These are phyloP conservation scores for Patellaria atrata DNA, from an alignment of 495 filamentous ascomycete species.

Conservation along the genomic window DNA sequence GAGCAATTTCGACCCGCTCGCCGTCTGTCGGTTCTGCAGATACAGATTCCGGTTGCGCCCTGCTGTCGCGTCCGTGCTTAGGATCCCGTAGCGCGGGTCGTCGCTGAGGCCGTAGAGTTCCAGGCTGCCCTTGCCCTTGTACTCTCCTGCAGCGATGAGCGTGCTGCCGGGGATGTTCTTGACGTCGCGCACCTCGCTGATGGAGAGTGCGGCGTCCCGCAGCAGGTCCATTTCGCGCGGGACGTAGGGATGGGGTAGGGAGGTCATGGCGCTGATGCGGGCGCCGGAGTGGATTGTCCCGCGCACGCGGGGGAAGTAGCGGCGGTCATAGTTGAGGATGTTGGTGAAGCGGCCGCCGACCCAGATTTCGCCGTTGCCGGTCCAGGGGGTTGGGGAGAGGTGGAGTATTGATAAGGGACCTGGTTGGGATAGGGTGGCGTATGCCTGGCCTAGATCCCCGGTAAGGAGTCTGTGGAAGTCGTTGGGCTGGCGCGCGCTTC, in stretches of 20 bases:
- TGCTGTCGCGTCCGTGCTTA: slow-evolving; percentile 7
- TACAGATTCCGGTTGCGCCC: slow-evolving; percentile 10
- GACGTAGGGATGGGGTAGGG: slow-evolving; percentile 54
- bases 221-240: slow-evolving; percentile 39
- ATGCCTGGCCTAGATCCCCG: slow-evolving; percentile 17
- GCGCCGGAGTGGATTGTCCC: slow-evolving; percentile 75
- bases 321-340: slow-evolving; percentile 77
- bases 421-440: slow-evolving; percentile 66
- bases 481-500: slow-evolving; percentile 7
- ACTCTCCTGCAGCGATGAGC: slow-evolving; percentile 80
- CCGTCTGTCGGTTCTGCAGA: slow-evolving; percentile 71
- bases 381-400: slow-evolving; percentile 35
- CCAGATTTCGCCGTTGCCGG: slow-evolving; percentile 51
- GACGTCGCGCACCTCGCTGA: slow-evolving; percentile 36
- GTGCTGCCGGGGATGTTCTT: slow-evolving; percentile 40
- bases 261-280: slow-evolving; percentile 60
- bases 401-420: slow-evolving; percentile 74
- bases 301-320: slow-evolving; percentile 66
- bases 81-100: slow-evolving; percentile 16
- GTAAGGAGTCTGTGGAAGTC: slow-evolving; percentile 23
- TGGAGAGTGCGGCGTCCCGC: slow-evolving; percentile 34
- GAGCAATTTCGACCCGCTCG: slow-evolving; percentile 65
- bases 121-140: slow-evolving; percentile 80
- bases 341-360: slow-evolving; percentile 83
- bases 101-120: slow-evolving; percentile 62